Evolutionary conservation across 140 eudicot species (phyloP).

Genomic region (Oenanthe javanica): DNA sequence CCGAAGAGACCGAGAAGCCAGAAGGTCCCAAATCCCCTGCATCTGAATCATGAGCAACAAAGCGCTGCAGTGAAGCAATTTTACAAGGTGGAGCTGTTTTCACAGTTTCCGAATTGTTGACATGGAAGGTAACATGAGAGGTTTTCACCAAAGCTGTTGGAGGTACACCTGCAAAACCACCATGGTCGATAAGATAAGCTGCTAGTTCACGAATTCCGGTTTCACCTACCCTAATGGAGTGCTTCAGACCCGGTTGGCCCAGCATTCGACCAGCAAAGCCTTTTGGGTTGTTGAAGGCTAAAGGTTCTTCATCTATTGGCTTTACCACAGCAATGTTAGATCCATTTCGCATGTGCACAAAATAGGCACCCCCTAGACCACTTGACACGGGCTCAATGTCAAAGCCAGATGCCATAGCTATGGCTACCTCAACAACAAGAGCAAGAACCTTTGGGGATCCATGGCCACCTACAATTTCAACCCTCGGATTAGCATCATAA

Average conservation of each 20-base stretch:
- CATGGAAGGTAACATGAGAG: conserved; percentile 53
- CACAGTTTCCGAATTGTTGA: conserved; percentile 20
- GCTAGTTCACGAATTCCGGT: conserved; percentile 87
- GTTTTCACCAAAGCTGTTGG: conserved; percentile 89
- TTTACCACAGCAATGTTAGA: conserved; percentile 73
- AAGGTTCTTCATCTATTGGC: conserved; percentile 92
- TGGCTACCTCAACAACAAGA: conserved; percentile 87
- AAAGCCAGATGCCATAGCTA: conserved; percentile 80
- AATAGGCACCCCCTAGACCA: conserved; percentile 94
- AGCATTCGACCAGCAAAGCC: conserved; percentile 86
- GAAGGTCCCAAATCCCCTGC: conserved; percentile 97
- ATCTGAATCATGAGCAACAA: conserved; percentile 66
- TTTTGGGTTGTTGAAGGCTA: conserved; percentile 85
- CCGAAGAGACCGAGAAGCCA: conserved; percentile 62
- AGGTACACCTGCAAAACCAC: conserved; percentile 91
- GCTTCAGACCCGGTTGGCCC: conserved; percentile 88
- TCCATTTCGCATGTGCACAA: conserved; percentile 47
- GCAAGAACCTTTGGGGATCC: conserved; percentile 65
- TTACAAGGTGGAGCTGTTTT: conserved; percentile 39
- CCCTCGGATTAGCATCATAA: conserved; percentile 37
- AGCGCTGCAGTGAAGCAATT: conserved; percentile 84
- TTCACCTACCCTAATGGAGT: conserved; percentile 83
- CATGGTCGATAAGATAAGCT: conserved; percentile 91
- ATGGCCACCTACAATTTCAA: conserved; percentile 70
- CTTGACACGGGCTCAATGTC: conserved; percentile 60